Evolutionary conservation across 352 stramenopile genomes (phyloP), one percentile per base, ranked within the genome.

Genomic region (Sclerospora graminicola): DNA sequence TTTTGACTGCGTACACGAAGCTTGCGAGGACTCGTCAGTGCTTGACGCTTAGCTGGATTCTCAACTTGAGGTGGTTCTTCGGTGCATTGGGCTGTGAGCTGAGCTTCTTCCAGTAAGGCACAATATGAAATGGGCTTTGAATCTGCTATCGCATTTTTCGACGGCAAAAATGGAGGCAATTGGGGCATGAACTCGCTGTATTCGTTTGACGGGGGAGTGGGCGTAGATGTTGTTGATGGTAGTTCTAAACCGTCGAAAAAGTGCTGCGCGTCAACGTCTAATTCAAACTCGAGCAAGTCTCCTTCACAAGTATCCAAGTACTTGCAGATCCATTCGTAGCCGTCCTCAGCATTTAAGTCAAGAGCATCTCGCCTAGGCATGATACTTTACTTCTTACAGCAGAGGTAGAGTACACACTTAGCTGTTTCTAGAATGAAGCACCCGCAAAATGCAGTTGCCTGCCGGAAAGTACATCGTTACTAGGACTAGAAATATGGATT

Each of bases 231-330:
- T 21, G 18, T 27, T 6, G 39, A 9, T 1, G 13, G 30, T n/a
- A 57, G 35, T 14, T 56, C 41, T 31, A 66, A 53, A 40, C 54
- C 40, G 40, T 66, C 54, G 36, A 49, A 62, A 42, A 66, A 63
- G 15, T 63, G 29, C n/a, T 66, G 46, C 6, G 42, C 46, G 21
- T 65, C 52, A 5, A 40, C 41, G 14, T 63, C 49, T 27, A 74
- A 19, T 19, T 74, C 48, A 23, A 74, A 48, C 36, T 74, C 57
- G 1, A 69, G 36, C 31, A 69, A 40, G 18, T 60, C 51, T 13
- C 32, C 33, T 23, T 69, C 50, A 36, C 48, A 66, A 20, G 41
- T 40, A 30, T 32, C 24, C 24, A 74, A 28, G 19, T 66, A 57
- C 24, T 29, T 47, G 24, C 24, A 50, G 9, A 69, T 55, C 50